Base-by-base conservation (phyloP, 306 rosid genomes). In the Casuarina equisetifolia region DNA sequence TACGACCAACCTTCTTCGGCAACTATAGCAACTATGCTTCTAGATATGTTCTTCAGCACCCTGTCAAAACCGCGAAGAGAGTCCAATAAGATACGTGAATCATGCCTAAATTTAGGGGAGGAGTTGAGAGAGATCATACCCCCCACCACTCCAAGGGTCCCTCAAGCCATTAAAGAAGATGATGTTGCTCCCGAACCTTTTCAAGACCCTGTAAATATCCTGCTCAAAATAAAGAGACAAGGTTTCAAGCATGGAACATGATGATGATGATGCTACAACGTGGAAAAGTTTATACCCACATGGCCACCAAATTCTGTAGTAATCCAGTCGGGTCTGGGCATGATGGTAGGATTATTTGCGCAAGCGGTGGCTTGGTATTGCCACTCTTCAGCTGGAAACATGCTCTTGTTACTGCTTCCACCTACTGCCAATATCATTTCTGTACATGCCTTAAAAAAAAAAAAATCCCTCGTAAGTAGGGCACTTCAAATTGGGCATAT, bases 91-190 rank as follows among this genome's bases (percentile, higher is more conserved):
- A 25, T 25, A 25, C 32, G 32, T 0, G 32, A 25, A 25, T 25
- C 32, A 25, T 25, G 0, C 1, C 32, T 25, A 25, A 25, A 0
- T 25, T 25, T 25, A 40, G 50, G 50, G 25, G 3, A 38, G 58
- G 12, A 17, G 54, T 42, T 53, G 55, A 77, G 76, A 79, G 52
- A 62, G 50, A 51, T 7, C 63, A 40, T 92, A 94, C 98, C 98
- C 98, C 84, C 98, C 98, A 40, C 95, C 97, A 76, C 98, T 92
- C 97, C 98, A 92, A 76, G 98, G 97, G 80, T 94, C 98, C 87
- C 97, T 89, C 74, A 94, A 79, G 59, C 98, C 97, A 83, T 94
- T 94, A 13, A 90, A 94, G 88, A 94, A 94, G 82, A 94, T 88
- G 45, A 94, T 88, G 87, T 90, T 92, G 88, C 98, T 88, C 2